Evolutionary conservation across 2,329 filamentous ascomycete species (phyloP).

Genomic region (Dothidotthia symphoricarpi): DNA sequence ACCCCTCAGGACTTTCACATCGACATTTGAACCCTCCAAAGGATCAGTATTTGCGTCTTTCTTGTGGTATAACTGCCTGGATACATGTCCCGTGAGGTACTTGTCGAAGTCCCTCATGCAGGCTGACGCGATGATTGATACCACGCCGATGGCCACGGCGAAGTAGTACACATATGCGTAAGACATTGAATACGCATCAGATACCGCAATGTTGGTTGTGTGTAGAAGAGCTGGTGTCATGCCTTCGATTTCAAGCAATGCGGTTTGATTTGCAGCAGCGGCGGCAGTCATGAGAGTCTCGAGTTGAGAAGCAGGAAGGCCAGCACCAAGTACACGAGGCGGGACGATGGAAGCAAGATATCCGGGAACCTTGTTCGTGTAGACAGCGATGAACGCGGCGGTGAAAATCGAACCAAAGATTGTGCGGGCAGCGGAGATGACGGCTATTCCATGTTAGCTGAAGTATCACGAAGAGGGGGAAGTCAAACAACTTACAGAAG

Average conservation of each 20-base stretch:
- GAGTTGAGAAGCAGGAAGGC: conserved; percentile 15
- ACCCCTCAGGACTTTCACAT: background rate
- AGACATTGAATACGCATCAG: conserved; percentile 13
- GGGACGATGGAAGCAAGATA: conserved; percentile 13
- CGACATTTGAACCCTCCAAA: conserved; percentile 3
- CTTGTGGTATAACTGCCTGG: conserved; percentile 14
- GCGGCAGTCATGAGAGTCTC: conserved; percentile 15
- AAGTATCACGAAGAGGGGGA: too few species aligned
- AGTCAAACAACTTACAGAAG: conserved; percentile 9
- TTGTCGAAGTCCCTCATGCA: conserved; percentile 20
- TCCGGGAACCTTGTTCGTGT: conserved; percentile 19
- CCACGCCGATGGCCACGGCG: conserved; percentile 15
- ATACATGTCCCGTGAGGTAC: conserved; percentile 20
- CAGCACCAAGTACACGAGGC: conserved; percentile 12
- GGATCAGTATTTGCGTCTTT: conserved; percentile 7
- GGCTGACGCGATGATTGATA: conserved; percentile 12
- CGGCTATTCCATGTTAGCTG: conserved; percentile 1
- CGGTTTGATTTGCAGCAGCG: conserved; percentile 9
- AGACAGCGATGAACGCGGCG: conserved; percentile 21
- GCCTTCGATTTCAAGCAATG: conserved; percentile 6
- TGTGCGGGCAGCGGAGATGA: conserved; percentile 15
- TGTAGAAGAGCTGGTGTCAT: conserved; percentile 15
- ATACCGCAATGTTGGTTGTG: conserved; percentile 12
- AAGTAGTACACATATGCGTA: conserved; percentile 26
- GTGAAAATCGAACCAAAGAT: conserved; percentile 20